phyloP scores from a whole-genome alignment of 2,329 filamentous ascomycete species.

The Arachnomyces sp. region DNA sequence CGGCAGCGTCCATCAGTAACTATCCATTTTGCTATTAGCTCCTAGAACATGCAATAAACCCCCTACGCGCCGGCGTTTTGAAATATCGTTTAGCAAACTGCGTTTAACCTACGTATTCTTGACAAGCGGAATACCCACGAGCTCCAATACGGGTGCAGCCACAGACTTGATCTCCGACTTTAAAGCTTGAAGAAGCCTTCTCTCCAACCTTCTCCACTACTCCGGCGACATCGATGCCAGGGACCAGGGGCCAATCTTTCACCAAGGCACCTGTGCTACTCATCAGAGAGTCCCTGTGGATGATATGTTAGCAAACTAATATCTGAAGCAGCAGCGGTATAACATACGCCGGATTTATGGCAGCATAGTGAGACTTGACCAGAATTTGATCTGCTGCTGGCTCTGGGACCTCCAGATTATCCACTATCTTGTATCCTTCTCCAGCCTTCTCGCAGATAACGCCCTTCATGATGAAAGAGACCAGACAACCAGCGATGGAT shows the following conservation, averaged over 20 bases:
- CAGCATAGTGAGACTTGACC: constrained; percentile 24
- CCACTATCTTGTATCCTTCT: constrained; percentile 7
- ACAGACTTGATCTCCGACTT: constrained; percentile 24
- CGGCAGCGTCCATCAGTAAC: constrained; percentile 24
- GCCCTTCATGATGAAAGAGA: constrained; percentile 7
- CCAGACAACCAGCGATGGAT: too few species aligned
- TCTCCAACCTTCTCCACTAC: constrained; percentile 23
- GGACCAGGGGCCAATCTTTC: constrained; percentile 22
- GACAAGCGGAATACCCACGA: constrained; percentile 17
- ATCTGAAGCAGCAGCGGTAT: background rate
- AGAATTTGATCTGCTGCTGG: constrained; percentile 21
- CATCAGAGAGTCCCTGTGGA: constrained; percentile 21
- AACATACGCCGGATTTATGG: constrained; percentile 26
- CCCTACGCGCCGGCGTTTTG: too few species aligned
- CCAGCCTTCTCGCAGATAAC: constrained; percentile 7
- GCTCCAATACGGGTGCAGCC: constrained; percentile 24
- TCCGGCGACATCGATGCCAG: constrained; percentile 23
- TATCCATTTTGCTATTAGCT: constrained; percentile 8
- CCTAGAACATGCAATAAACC: too few species aligned
- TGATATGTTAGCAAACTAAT: background rate
- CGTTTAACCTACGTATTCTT: constrained; percentile 18
- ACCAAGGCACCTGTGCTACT: constrained; percentile 20
- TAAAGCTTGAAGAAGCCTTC: constrained; percentile 21
- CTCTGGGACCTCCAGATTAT: constrained; percentile 6
- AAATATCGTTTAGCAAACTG: background rate